A percentile compares a stretch with the other conserved stretches of the same genome.
Conservation (phyloP, 2,329 filamentous ascomycete genomes). For the Ascochyta lentis region DNA sequence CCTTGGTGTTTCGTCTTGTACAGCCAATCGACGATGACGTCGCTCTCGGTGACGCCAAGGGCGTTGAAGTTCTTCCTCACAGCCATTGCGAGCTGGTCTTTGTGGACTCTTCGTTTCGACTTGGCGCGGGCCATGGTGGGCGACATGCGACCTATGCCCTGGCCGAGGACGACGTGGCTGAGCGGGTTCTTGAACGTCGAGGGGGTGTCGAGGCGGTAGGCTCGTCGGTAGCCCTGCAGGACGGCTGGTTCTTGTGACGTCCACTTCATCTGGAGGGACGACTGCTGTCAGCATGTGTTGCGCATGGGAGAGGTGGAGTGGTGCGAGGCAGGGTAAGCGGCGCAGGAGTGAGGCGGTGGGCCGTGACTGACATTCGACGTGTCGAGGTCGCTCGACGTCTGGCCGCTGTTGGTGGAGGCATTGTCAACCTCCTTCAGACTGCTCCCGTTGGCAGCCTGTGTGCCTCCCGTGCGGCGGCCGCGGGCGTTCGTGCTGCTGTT, state of each 20-base stretch:
- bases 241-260: constrained; percentile 69
- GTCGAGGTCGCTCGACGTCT: constrained; percentile 38
- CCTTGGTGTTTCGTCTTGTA: constrained; percentile 72
- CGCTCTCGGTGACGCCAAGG: constrained; percentile 78
- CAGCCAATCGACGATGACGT: constrained; percentile 80
- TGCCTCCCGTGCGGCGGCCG: constrained; percentile 45
- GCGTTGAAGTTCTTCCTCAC: constrained; percentile 86
- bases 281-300: constrained; percentile 21
- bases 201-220: constrained; percentile 74
- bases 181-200: constrained; percentile 67
- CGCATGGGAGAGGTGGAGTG: constrained; percentile 3
- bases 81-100: constrained; percentile 73
- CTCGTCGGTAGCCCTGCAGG: constrained; percentile 77
- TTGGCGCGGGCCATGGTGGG: constrained; percentile 76
- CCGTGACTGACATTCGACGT: constrained; percentile 43
- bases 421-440: constrained; percentile 49
- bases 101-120: constrained; percentile 70
- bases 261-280: constrained; percentile 64
- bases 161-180: constrained; percentile 59
- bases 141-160: constrained; percentile 72
- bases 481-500: constrained; percentile 42
- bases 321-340: constrained; percentile 1
- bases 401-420: constrained; percentile 45
- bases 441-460: constrained; percentile 41
- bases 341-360: constrained; percentile 16